Percentiles rank a stretch among this genome's conserved stretches.
Conservation (phyloP, 2,329 filamentous ascomycete species). For the Penicillium sp. region DNA sequence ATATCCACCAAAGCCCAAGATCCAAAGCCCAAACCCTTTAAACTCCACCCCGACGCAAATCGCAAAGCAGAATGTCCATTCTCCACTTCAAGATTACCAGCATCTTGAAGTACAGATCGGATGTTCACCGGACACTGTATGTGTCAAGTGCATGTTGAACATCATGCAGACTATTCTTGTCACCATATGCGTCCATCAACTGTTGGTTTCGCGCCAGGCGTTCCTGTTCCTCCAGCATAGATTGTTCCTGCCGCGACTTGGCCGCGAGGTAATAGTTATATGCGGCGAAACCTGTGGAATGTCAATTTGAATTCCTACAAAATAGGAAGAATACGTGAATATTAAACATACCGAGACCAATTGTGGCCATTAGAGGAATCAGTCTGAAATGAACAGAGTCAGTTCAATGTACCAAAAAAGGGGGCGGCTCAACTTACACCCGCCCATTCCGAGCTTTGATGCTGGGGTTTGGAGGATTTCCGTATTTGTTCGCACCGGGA, state of each 20-base stretch:
- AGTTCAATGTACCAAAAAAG: background rate
- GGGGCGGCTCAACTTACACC: conserved; percentile 14
- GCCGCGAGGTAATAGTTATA: conserved; percentile 25
- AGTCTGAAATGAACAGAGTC: conserved; percentile 10
- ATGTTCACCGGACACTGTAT: conserved; percentile 41
- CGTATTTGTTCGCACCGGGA: conserved; percentile 16
- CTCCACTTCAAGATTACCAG: background rate
- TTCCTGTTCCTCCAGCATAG: conserved; percentile 31
- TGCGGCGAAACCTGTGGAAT: conserved; percentile 22
- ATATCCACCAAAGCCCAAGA: background rate
- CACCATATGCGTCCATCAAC: conserved; percentile 49
- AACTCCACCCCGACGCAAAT: background rate
- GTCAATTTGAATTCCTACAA: conserved; percentile 1
- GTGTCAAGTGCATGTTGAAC: conserved; percentile 46
- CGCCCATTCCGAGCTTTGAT: conserved; percentile 18
- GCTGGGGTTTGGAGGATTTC: conserved; percentile 8
- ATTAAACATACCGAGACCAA: conserved; percentile 20
- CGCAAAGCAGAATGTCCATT: background rate
- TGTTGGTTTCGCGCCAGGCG: conserved; percentile 38
- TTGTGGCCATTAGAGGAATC: conserved; percentile 19
- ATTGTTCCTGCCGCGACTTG: conserved; percentile 8
- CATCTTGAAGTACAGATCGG: background rate
- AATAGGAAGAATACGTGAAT: background rate
- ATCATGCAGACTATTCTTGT: conserved; percentile 44
- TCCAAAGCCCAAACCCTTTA: background rate